phyloP scores from a whole-genome alignment of 176 grass and related monocot genomes.

The Cenchrus purpureus region DNA sequence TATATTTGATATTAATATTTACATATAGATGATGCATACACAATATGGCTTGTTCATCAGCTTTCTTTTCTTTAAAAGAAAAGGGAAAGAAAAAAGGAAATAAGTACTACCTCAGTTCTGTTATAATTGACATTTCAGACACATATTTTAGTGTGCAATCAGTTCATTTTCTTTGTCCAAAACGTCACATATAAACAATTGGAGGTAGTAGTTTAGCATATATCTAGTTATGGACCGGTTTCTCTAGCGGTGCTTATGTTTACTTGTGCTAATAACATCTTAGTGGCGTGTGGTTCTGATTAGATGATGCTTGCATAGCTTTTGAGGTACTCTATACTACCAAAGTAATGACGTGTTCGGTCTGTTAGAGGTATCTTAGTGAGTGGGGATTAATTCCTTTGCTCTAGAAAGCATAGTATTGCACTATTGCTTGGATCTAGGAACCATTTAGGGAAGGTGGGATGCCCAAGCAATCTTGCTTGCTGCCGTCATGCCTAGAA shows the following conservation, averaged over 20 bases:
- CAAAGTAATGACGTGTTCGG: background rate
- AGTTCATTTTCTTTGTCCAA: too few relatives aligned
- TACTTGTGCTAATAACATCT: constrained; percentile 1
- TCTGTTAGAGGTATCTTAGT: constrained; percentile 17
- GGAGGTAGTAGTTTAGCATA: too few relatives aligned
- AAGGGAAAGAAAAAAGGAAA: background rate
- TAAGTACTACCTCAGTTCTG: too few relatives aligned
- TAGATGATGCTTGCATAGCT: constrained; percentile 34
- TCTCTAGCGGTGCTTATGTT: background rate
- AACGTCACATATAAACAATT: too few relatives aligned
- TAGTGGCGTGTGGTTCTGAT: background rate
- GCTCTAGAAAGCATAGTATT: constrained; percentile 28
- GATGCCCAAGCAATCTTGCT: constrained; percentile 4
- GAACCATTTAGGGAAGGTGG: constrained; percentile 46
- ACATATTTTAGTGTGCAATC: too few relatives aligned
- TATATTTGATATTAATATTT: background rate
- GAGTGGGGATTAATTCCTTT: constrained; percentile 39
- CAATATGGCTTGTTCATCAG: background rate
- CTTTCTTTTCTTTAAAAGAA: background rate
- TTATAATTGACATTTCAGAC: too few relatives aligned
- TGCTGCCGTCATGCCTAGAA: constrained; percentile 44
- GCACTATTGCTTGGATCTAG: constrained; percentile 11
- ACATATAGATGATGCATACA: background rate
- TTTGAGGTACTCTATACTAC: background rate
- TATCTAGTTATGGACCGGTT: background rate